Evolutionary conservation across 495 filamentous ascomycete species (phyloP).

Genomic region (Cercophora scortea): DNA sequence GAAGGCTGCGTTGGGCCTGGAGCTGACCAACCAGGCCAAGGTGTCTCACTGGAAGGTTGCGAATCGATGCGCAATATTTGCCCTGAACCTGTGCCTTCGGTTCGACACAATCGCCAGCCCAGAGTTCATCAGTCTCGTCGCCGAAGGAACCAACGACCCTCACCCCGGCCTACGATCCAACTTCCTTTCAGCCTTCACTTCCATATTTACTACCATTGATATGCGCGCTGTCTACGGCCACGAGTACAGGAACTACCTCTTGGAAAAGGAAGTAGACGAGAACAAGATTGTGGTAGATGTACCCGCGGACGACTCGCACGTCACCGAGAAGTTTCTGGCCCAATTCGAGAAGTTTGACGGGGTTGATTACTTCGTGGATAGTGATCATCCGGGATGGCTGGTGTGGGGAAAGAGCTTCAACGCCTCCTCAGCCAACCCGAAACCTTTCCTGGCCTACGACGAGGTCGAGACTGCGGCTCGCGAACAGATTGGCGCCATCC

Average conservation of each 20-base stretch:
- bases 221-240: slow-evolving; percentile 80
- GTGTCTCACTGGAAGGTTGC: slow-evolving; percentile 94
- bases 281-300: slow-evolving; percentile 70
- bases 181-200: slow-evolving; percentile 72
- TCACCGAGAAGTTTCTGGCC: slow-evolving; percentile 69
- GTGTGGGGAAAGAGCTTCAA: slow-evolving; percentile 84
- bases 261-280: slow-evolving; percentile 63
- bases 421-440: slow-evolving; percentile 62
- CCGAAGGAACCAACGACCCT: slow-evolving; percentile 74
- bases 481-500: slow-evolving; percentile 69
- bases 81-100: slow-evolving; percentile 78
- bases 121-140: slow-evolving; percentile 76
- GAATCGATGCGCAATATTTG: slow-evolving; percentile 76
- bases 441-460: slow-evolving; percentile 70
- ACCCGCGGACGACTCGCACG: slow-evolving; percentile 59
- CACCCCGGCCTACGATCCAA: slow-evolving; percentile 79
- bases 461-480: slow-evolving; percentile 68
- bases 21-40: slow-evolving; percentile 69
- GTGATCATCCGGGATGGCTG: slow-evolving; percentile 94
- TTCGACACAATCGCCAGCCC: slow-evolving; percentile 80
- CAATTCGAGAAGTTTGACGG: slow-evolving; percentile 68
- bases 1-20: slow-evolving; percentile 71
- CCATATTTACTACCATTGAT: slow-evolving; percentile 74
- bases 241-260: slow-evolving; percentile 74
- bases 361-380: slow-evolving; percentile 81